Evolutionary conservation across 441 rosid genomes (phyloP).

Genomic region (Monsonia emarginata): DNA sequence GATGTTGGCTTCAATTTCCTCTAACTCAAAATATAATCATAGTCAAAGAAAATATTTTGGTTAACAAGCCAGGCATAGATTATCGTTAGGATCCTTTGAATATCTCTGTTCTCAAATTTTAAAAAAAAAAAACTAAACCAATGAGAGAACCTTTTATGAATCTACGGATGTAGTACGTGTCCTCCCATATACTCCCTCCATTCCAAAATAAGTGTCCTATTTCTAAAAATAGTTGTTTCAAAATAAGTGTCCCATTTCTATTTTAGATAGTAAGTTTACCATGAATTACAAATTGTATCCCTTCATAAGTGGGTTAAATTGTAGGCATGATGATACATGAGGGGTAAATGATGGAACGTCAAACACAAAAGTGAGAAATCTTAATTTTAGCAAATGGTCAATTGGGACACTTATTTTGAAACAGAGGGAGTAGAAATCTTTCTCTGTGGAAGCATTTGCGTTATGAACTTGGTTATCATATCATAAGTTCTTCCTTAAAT

Average conservation of each 20-base stretch:
- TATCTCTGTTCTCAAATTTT: not conserved
- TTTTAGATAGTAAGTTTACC: too few species aligned
- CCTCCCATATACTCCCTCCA: not conserved
- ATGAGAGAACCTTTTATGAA: not conserved
- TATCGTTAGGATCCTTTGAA: not conserved
- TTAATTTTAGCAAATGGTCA: too few species aligned
- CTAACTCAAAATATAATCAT: not conserved
- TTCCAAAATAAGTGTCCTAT: too few species aligned
- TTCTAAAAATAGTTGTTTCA: too few species aligned
- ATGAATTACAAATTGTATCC: too few species aligned
- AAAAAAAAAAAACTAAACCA: not conserved
- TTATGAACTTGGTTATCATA: not conserved
- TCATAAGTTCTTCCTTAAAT: not conserved
- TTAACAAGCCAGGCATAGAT: not conserved
- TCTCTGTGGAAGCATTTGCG: not conserved
- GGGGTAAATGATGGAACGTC: too few species aligned
- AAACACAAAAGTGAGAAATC: too few species aligned
- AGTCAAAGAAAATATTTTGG: not conserved
- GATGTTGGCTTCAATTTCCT: conserved; percentile 6
- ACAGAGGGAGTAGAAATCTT: too few species aligned
- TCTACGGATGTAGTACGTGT: not conserved
- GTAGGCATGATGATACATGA: too few species aligned
- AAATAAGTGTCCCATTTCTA: too few species aligned
- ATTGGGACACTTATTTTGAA: too few species aligned
- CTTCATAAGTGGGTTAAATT: too few species aligned